Evolutionary conservation across 2,329 filamentous ascomycete genomes (phyloP), one percentile per base, ranked within the genome.

Genomic region (Diaporthe batatas): DNA sequence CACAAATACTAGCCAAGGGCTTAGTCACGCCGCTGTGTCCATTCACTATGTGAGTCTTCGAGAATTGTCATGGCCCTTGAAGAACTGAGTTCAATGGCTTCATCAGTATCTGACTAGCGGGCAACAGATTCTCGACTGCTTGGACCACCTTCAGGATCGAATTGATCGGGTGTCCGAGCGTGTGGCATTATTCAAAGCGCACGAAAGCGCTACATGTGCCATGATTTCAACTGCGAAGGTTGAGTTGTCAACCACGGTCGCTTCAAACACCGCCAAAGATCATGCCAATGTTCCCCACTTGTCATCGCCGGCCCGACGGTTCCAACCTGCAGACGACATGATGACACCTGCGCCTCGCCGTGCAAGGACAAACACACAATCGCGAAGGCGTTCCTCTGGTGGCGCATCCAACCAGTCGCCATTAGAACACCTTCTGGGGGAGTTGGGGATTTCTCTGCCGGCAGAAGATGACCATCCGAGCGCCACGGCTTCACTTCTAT

Each of bases 81-180:
- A 6, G 4, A 23, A 3, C n/a, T n/a, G n/a, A 32, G 4, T n/a
- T n/a, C 10, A n/a, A 21, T 18, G 11, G 14, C 10, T 7, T 7
- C 10, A 23, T 18, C 21, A 10, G 42, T 16, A 2, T 23, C 25
- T 34, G 34, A 42, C 80, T 83, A 54, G 82, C 75, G 3, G 0
- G 21, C 0, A 7, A 0, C 58, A 90, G 88, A 85, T 90, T 25
- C 81, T 86, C 47, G 82, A 86, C 25, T 90, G 88, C 73, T 81
- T 91, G 1, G 82, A 84, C 68, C 86, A 88, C 73, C 80, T 91
- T 0, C 79, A 88, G 2, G 84, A 85, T 44, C 84, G 86, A n/a
- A 82, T 85, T 6, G 78, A 81, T 14, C 79, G 82, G 1, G 80
- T 89, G 3, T 79, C 82, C 2, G 76, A 80, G 3, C 83, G 85